A percentile compares a stretch with the other conserved stretches of the same genome.
phyloP scores from a whole-genome alignment of 2,329 filamentous ascomycete genomes.

The Pseudogymnoascus destructans region DNA sequence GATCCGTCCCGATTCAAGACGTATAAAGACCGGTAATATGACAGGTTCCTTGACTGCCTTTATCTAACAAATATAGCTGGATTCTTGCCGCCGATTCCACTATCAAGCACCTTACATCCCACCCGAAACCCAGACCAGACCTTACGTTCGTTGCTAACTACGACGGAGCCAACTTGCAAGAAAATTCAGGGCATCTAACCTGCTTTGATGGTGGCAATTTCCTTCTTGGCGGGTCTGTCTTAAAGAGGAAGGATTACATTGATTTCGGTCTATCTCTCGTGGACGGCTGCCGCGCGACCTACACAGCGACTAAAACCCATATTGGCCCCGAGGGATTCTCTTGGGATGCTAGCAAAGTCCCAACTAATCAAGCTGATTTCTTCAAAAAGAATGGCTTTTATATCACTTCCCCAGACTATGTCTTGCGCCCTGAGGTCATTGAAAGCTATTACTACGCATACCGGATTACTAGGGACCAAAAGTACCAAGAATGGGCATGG shows the following conservation, averaged over 20 bases:
- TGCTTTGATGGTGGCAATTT: slow-evolving; percentile 82
- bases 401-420: slow-evolving; percentile 46
- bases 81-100: slow-evolving; percentile 60
- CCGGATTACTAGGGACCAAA: slow-evolving; percentile 58
- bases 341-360: slow-evolving; percentile 41
- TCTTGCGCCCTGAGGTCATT: slow-evolving; percentile 67
- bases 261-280: slow-evolving; percentile 63
- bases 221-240: slow-evolving; percentile 63
- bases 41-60: no score
- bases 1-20: slow-evolving; percentile 47
- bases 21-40: slow-evolving; percentile 44
- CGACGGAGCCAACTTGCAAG: slow-evolving; percentile 32
- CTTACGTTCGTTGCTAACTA: slow-evolving; percentile 58
- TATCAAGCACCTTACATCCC: slow-evolving; percentile 56
- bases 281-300: slow-evolving; percentile 61
- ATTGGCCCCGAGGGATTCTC: slow-evolving; percentile 66
- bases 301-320: slow-evolving; percentile 50
- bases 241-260: slow-evolving; percentile 52
- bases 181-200: slow-evolving; percentile 43
- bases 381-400: slow-evolving; percentile 60
- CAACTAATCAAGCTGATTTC: slow-evolving; percentile 39
- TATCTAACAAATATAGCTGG: slow-evolving; percentile 46
- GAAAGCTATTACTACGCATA: slow-evolving; percentile 83
- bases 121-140: slow-evolving; percentile 52
- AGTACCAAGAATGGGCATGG: slow-evolving; percentile 79